Evolutionary conservation across 2,329 filamentous ascomycete species (phyloP), one percentile per base, ranked within the genome.

Genomic region (Apiospora phragmitis): DNA sequence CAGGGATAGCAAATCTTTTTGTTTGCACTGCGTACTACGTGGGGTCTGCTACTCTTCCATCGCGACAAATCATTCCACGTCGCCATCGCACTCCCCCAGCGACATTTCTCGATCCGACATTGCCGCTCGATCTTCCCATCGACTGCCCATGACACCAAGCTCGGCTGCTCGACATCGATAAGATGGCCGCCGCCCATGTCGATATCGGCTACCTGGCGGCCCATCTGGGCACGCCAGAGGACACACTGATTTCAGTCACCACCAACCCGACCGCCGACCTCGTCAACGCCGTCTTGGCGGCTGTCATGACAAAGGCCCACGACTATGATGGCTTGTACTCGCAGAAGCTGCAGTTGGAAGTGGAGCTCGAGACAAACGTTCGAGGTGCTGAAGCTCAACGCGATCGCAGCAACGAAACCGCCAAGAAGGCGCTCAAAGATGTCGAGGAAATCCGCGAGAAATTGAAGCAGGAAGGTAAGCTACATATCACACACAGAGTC

Each of bases 321-420:
- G 94, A 97, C 77, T 92, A 90, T 76, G 94, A 97, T 79, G 88
- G 91, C 49, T 84, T 97, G 51, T 94, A 92, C 76, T 92, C 95
- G 12, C 93, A 97, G 74, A 98, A 98, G 83, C 87, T 98, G 62
- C 92, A 94, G 75, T 85, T 93, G 65, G 94, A 97, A 77, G 96
- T 99, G 62, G 95, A 98, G 84, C 88, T 98, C 9, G 96, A 99
- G 81, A 96, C 94, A 81, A 92, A 92, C 24, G 92, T 97, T 66
- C 92, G 94, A 76, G 93, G 89, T 74, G 92, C 92, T 71, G 95
- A 98, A 79, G 90, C 92, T 32, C 93, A 94, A 81, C 91, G 91
- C 74, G 94, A 95, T 78, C 89, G 91, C 11, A 90, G 96, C 79
- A 97, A 96, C 82, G 87, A 89, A 7, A 93, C 92, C 0, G 89